Percentiles rank a stretch among this genome's conserved stretches.
Conservation (phyloP, 1,284 basidiomycete species). For the Veloporphyrellus conicus region DNA sequence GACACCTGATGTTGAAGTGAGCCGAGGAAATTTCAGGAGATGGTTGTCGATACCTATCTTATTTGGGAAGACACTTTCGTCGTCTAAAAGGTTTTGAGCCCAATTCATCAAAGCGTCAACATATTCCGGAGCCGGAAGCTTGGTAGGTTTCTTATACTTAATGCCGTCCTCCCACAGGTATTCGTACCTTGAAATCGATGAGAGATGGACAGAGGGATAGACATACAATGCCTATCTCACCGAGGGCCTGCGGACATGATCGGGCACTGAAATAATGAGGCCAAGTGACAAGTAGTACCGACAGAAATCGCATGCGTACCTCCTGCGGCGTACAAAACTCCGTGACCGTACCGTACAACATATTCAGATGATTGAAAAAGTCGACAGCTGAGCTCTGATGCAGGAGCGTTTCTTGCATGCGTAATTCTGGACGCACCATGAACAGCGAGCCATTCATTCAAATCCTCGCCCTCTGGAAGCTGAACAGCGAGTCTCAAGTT, state of each 20-base stretch:
- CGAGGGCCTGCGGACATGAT: constrained; percentile 98
- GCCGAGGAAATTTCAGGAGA: not conserved
- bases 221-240: constrained; percentile 43
- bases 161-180: constrained; percentile 98
- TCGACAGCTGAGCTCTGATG: constrained; percentile 66
- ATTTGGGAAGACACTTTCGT: constrained; percentile 91
- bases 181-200: constrained; percentile 61
- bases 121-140: constrained; percentile 92
- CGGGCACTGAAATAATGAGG: constrained; percentile 63
- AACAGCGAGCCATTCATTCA: constrained; percentile 95
- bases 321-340: constrained; percentile 95
- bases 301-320: constrained; percentile 42
- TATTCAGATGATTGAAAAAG: constrained; percentile 95
- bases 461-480: constrained; percentile 90
- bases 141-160: constrained; percentile 89
- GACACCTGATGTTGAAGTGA: constrained; percentile 56
- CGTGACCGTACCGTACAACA: constrained; percentile 93
- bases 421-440: constrained; percentile 61
- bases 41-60: constrained; percentile 68
- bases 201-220: constrained; percentile 9
- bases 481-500: constrained; percentile 87
- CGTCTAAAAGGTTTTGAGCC: constrained; percentile 91
- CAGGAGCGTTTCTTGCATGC: constrained; percentile 1
- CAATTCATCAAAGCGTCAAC: constrained; percentile 99
- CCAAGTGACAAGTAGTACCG: constrained; percentile 13